These are phyloP conservation scores for Calonectria pseudoreteaudii DNA, from an alignment of 2,329 filamentous ascomycete genomes.

Conservation along the genomic window DNA sequence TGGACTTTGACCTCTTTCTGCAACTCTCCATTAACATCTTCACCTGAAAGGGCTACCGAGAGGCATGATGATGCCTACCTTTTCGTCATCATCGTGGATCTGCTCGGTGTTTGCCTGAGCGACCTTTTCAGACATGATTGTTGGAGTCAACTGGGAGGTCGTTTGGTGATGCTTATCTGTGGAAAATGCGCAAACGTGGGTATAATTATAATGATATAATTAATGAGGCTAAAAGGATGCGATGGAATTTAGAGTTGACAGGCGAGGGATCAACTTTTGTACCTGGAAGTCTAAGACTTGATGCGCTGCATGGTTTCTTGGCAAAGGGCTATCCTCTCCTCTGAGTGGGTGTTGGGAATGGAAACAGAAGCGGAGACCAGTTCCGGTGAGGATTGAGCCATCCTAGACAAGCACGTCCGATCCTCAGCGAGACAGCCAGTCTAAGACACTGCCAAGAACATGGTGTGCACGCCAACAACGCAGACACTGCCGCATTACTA, in stretches of 20 bases:
- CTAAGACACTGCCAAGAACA: background rate
- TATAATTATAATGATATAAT: background rate
- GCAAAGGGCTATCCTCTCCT: background rate
- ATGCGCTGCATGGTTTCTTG: background rate
- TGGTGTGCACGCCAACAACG: background rate
- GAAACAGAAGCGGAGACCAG: constrained; percentile 1
- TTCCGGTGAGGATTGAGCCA: constrained; percentile 7
- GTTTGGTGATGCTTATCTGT: background rate
- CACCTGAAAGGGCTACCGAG: background rate
- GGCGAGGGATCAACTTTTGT: constrained; percentile 1
- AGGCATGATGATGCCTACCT: background rate
- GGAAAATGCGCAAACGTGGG: background rate
- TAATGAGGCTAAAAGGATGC: background rate
- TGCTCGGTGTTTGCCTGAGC: background rate
- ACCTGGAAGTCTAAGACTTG: background rate
- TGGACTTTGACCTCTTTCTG: constrained; percentile 47
- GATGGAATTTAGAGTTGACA: background rate
- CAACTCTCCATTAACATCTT: background rate
- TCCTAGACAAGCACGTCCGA: background rate
- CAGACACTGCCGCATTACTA: background rate
- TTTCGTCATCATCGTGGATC: constrained; percentile 12
- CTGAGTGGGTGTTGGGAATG: background rate
- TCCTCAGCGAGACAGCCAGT: background rate
- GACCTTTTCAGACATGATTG: constrained; percentile 24
- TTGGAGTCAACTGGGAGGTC: background rate